Conservation (phyloP, 805 yeast genomes). For the Blastobotrys parvus region DNA sequence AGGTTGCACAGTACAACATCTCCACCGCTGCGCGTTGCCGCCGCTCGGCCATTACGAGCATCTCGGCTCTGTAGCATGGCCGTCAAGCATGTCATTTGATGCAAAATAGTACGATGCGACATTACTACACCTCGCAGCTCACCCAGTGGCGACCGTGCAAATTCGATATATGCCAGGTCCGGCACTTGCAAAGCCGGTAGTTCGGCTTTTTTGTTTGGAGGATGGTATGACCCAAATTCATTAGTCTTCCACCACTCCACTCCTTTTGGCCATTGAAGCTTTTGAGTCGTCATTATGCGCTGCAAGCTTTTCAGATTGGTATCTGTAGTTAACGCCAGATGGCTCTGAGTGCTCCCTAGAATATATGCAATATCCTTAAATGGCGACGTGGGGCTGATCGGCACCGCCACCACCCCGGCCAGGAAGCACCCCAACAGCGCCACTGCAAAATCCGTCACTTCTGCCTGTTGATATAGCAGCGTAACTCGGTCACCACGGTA, state of each 20-base stretch:
- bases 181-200: constrained; percentile 64
- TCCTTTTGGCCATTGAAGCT: constrained; percentile 63
- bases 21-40: constrained; percentile 19
- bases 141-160: constrained; percentile 81
- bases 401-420: constrained; percentile 93
- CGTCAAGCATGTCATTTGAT: constrained; percentile 75
- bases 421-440: constrained; percentile 87
- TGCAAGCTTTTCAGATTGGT: constrained; percentile 68
- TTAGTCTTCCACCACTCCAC: constrained; percentile 74
- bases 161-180: constrained; percentile 89
- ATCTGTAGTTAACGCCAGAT: constrained; percentile 74
- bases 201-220: constrained; percentile 46
- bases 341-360: constrained; percentile 65
- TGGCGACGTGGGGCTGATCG: constrained; percentile 69
- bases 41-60: constrained; percentile 38
- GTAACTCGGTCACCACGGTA: constrained; percentile 79
- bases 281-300: constrained; percentile 40
- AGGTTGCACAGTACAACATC: constrained; percentile 52
- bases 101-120: constrained; percentile 78
- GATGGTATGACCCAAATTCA: constrained; percentile 69
- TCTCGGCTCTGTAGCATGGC: constrained; percentile 47
- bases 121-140: constrained; percentile 89
- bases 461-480: constrained; percentile 73
- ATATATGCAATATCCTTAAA: constrained; percentile 63
- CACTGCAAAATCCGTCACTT: constrained; percentile 74